Percentiles rank a stretch among this genome's conserved stretches.
Evolutionary conservation across 169 alveolate genomes (phyloP).

Genomic region (Sarcocystis neurona): DNA sequence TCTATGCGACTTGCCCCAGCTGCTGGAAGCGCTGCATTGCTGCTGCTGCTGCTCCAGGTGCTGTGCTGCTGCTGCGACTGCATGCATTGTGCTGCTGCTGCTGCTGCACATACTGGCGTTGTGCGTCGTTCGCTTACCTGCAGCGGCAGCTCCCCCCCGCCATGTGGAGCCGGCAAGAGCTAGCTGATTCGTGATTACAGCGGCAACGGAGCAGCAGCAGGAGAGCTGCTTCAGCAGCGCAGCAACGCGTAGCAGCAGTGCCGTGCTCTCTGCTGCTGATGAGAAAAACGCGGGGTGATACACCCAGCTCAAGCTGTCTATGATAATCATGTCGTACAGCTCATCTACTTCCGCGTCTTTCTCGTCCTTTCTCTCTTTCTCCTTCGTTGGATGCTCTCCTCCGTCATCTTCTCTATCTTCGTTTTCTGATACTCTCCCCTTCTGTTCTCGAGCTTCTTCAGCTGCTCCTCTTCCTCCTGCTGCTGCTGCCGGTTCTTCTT

Average conservation of each 20-base stretch:
- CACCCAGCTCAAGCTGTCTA: slow-evolving; percentile 5
- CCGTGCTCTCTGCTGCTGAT: slow-evolving; percentile 29
- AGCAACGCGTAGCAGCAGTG: neutral
- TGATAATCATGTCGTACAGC: neutral
- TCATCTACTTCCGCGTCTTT: neutral
- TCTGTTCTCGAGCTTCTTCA: too few relatives aligned
- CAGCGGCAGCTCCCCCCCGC: neutral
- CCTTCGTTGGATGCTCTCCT: neutral
- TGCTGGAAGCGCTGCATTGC: too few relatives aligned
- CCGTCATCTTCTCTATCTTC: too few relatives aligned
- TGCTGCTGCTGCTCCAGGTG: too few relatives aligned
- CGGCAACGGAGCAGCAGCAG: neutral
- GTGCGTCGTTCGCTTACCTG: neutral
- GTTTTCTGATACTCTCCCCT: too few relatives aligned
- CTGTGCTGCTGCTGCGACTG: too few relatives aligned
- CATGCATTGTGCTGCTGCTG: too few relatives aligned
- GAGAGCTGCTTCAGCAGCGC: neutral
- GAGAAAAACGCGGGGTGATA: slow-evolving; percentile 23
- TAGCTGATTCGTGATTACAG: slow-evolving; percentile 15
- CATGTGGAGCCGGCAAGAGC: neutral
- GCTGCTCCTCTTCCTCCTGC: too few relatives aligned
- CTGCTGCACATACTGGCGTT: too few relatives aligned
- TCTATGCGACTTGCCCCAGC: too few relatives aligned
- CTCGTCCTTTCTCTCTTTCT: neutral
- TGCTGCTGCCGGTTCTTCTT: too few relatives aligned